These are phyloP conservation scores for Metarhizium robertsii DNA, from an alignment of 2,329 filamentous ascomycete genomes.

Conservation along the genomic window DNA sequence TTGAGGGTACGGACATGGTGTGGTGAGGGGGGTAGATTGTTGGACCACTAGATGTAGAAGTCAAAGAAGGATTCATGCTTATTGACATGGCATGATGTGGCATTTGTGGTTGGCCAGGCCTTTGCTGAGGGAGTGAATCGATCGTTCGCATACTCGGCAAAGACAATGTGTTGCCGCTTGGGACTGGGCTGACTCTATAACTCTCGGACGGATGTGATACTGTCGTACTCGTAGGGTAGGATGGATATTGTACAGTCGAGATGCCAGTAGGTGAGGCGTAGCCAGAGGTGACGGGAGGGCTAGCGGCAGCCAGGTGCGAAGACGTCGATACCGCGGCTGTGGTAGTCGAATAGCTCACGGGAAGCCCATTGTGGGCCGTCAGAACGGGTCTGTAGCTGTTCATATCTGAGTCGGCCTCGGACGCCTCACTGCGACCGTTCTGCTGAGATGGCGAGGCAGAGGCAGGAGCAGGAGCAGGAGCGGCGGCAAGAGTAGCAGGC, in stretches of 20 bases:
- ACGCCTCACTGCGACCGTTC: conserved; percentile 22
- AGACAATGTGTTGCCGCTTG: conserved; percentile 20
- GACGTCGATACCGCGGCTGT: conserved; percentile 6
- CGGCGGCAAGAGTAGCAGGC: conserved; percentile 7
- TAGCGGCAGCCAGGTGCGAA: conserved; percentile 5
- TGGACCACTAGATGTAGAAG: conserved; percentile 21
- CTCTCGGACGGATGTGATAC: conserved; percentile 17
- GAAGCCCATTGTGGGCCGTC: conserved; percentile 14
- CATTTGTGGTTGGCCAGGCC: conserved; percentile 14
- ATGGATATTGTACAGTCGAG: conserved; percentile 19
- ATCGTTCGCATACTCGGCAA: conserved; percentile 33
- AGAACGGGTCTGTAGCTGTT: conserved; percentile 18
- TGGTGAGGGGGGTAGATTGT: conserved; percentile 33
- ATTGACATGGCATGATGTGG: conserved; percentile 26
- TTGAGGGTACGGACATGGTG: conserved; percentile 22
- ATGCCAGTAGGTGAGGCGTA: conserved; percentile 14
- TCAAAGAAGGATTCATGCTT: conserved; percentile 23
- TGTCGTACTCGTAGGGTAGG: conserved; percentile 19
- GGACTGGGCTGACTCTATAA: conserved; percentile 20
- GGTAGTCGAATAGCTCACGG: conserved; percentile 17
- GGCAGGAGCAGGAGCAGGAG: neutral
- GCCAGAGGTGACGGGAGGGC: conserved; percentile 3
- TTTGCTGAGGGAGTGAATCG: conserved; percentile 22
- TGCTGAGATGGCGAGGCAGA: conserved; percentile 14
- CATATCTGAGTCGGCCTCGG: conserved; percentile 22